phyloP scores from a whole-genome alignment of 1,284 basidiomycete genomes.

The Melampsora larici-populina region DNA sequence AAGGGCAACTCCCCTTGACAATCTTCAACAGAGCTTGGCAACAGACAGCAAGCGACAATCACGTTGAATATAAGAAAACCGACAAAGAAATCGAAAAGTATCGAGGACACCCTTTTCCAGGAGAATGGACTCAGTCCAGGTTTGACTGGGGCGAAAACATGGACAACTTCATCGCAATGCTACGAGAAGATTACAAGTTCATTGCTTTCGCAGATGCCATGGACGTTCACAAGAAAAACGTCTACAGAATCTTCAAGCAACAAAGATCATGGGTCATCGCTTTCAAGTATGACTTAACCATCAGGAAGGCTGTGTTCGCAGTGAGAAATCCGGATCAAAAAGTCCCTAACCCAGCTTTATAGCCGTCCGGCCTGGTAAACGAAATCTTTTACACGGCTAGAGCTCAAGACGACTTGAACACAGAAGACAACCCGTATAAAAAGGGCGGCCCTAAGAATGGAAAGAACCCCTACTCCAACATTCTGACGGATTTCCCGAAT shows the following conservation, averaged over 20 bases:
- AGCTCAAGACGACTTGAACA: too few relatives aligned
- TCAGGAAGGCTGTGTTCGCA: not conserved
- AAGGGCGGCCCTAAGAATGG: not conserved
- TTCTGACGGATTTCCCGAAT: too few relatives aligned
- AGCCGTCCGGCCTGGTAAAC: not conserved
- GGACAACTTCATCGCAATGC: too few relatives aligned
- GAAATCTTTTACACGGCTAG: not conserved
- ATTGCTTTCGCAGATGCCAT: not conserved
- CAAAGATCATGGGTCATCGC: not conserved
- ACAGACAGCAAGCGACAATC: too few relatives aligned
- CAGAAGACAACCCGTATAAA: not conserved
- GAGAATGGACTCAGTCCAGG: too few relatives aligned
- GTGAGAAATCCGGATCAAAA: not conserved
- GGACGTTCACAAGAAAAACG: not conserved
- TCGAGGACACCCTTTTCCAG: too few relatives aligned
- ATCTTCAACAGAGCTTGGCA: too few relatives aligned
- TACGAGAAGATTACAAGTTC: too few relatives aligned
- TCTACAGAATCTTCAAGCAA: not conserved
- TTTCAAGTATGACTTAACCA: not conserved
- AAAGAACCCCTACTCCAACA: not conserved
- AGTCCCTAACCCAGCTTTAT: not conserved
- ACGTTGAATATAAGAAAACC: too few relatives aligned
- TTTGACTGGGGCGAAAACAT: too few relatives aligned
- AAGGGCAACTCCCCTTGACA: too few relatives aligned
- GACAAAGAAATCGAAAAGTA: too few relatives aligned